Evolutionary conservation across 177 flowering plant genomes (phyloP).

Genomic region (Vitis hybrid): DNA sequence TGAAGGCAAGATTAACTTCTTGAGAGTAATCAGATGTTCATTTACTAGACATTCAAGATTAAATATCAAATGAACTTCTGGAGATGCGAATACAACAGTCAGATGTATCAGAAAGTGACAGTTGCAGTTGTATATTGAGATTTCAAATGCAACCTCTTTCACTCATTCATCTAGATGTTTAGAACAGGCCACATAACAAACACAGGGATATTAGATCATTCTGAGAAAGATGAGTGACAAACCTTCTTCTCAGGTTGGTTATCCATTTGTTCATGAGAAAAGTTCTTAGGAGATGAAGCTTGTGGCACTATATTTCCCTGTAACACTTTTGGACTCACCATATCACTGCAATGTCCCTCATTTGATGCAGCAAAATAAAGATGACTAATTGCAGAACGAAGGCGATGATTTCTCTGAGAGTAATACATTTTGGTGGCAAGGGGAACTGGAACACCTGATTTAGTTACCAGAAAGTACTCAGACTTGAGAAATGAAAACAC

Average conservation of each 20-base stretch:
- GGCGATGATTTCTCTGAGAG: slow-evolving; percentile 57
- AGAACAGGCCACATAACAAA: background rate
- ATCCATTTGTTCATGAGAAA: slow-evolving; percentile 26
- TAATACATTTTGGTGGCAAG: slow-evolving; percentile 78
- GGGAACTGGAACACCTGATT: slow-evolving; percentile 66
- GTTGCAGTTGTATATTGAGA: background rate
- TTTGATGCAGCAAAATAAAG: slow-evolving; percentile 41
- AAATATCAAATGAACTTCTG: too few relatives aligned
- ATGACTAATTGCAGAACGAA: slow-evolving; percentile 55
- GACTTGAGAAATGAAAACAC: background rate
- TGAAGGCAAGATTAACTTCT: too few relatives aligned
- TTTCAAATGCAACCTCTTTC: background rate
- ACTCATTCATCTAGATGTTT: background rate
- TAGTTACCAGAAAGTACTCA: background rate
- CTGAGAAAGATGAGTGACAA: background rate
- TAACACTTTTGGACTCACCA: slow-evolving; percentile 24
- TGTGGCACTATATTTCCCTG: slow-evolving; percentile 24
- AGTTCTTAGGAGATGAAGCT: slow-evolving; percentile 29
- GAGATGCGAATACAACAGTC: too few relatives aligned
- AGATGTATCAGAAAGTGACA: too few relatives aligned
- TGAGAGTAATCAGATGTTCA: too few relatives aligned
- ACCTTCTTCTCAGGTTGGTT: slow-evolving; percentile 35
- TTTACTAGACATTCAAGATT: too few relatives aligned
- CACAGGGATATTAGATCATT: background rate
- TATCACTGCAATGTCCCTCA: slow-evolving; percentile 27